phyloP scores from a whole-genome alignment of 345 rosid species.

The Rhodomyrtus tomentosa region DNA sequence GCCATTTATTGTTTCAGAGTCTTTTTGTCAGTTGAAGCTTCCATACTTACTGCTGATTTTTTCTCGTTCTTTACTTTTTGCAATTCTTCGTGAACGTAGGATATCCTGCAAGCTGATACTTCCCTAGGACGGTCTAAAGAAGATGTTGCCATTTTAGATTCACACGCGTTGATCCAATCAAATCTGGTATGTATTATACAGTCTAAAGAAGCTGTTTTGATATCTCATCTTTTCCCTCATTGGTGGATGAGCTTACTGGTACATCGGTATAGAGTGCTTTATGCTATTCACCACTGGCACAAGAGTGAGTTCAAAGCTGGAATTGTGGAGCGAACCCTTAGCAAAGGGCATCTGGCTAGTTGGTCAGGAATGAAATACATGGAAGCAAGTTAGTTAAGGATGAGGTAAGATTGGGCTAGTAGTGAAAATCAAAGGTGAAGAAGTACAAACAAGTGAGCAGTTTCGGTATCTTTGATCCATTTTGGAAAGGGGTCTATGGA shows the following conservation, averaged over 20 bases:
- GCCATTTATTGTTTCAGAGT: not conserved
- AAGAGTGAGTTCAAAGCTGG: not conserved
- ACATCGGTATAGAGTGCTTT: not conserved
- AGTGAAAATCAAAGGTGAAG: not conserved
- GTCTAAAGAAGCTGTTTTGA: not conserved
- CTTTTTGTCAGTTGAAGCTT: not conserved
- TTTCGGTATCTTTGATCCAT: not conserved
- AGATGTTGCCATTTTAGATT: constrained; percentile 56
- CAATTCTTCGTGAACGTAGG: constrained; percentile 28
- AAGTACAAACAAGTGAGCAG: not conserved
- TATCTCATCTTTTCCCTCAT: not conserved
- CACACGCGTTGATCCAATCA: constrained; percentile 60
- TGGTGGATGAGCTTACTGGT: not conserved
- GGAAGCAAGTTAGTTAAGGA: not conserved
- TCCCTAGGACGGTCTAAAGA: constrained; percentile 58
- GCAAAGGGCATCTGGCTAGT: not conserved
- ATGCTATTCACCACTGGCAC: not conserved
- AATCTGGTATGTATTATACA: constrained; percentile 49
- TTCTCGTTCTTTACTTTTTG: not conserved
- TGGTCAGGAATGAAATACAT: not conserved
- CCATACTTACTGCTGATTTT: not conserved
- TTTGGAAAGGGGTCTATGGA: not conserved
- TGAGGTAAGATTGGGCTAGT: not conserved
- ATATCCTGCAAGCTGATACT: constrained; percentile 52
- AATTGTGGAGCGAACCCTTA: not conserved